Base-by-base conservation (phyloP, 495 filamentous ascomycete genomes). In the Xylaria bambusicola region DNA sequence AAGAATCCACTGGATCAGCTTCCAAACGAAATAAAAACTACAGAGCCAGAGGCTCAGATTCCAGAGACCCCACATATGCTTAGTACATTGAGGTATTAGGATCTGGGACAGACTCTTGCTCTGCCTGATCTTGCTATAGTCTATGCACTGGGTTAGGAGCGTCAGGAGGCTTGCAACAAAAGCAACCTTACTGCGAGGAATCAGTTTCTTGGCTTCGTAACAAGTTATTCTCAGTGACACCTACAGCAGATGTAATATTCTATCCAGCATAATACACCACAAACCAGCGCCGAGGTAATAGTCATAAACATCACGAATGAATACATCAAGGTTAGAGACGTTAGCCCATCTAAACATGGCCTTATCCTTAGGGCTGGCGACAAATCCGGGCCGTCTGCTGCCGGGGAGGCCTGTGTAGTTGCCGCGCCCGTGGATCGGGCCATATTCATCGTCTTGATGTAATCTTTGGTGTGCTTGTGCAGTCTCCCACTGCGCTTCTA, bases 331-430 rank as follows among this genome's bases (percentile, higher is more conserved):
- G 67, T 98, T 94, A 44, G 86, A 84, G 29, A 96, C 90, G 67
- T 97, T 97, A 56, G 90, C 89, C 92, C 94, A 98, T 68, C 88
- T 87, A 89, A 93, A 98, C 82, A 96, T 87, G 3, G 94, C 93
- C 71, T 86, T 90, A 65, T 92, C 86, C 73, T 87, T 89, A 12
- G 88, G 87, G 66, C 87, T 85, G 72, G 64, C 84, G 62, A 50
- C 75, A 72, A 68, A 88, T 62, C 49, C 78, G 52, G 51, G 63
- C 61, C 52, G 64, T 40, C 54, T 66, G 18, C 41, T 41, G 18
- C 41, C 36, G 24, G 61, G 42, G 12, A 56, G 31, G 17, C 47
- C 63, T 52, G 61, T 24, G 35, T 65, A 41, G 63, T 60, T 64
- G 64, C 59, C 64, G 33, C 77, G 66, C 61, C 71, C 56, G 67